Evolutionary conservation across 2,329 filamentous ascomycete species (phyloP), one percentile per base, ranked within the genome.

Genomic region (Sporothrix curviconia): DNA sequence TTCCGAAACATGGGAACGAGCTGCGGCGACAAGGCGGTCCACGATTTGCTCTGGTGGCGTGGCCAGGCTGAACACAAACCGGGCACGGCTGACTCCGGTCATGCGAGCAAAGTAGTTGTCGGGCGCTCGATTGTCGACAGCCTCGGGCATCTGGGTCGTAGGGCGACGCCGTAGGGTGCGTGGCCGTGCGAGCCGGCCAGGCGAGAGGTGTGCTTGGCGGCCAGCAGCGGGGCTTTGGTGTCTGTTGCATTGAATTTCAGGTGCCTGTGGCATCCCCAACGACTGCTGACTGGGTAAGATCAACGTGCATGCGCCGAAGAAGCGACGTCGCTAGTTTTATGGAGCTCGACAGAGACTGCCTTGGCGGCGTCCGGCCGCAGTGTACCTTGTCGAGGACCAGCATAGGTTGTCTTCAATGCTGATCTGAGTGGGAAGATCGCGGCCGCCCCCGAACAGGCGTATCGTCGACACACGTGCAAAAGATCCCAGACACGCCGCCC

Each of bases 331-430:
- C 78, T 2, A 96, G 74, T 59, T 81, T n/a, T 78, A n/a, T 75
- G 71, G 40, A 96, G 75, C 70, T 95, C 86, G 61, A 81, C 82
- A 42, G 76, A 72, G 30, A 95, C 83, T 59, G 85, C 79, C 1
- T 81, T 70, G 60, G 81, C 82, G 46, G 76, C 72, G 30, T 94
- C 83, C 58, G 85, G 79, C 1, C 82, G 71, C 53, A 86, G 68
- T 0, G 78, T 84, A 63, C 87, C 81, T 1, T 96, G 75, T 0
- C 84, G 83, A 24, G 82, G 79, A 1, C 79, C 77, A 34, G 80
- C 77, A 69, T 95, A 97, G 15, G 90, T 94, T n/a, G 71, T 97
- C 92, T 68, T 97, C 92, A 62, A 97, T 94, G 69, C 90, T 94
- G 68, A 97, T 95, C 70, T 96, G 92, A 1, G 83, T 84, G 0